Percentiles rank a stretch among this genome's conserved stretches.
Conservation (phyloP, 768 basidiomycete genomes). For the Hypholoma sublateritium region DNA sequence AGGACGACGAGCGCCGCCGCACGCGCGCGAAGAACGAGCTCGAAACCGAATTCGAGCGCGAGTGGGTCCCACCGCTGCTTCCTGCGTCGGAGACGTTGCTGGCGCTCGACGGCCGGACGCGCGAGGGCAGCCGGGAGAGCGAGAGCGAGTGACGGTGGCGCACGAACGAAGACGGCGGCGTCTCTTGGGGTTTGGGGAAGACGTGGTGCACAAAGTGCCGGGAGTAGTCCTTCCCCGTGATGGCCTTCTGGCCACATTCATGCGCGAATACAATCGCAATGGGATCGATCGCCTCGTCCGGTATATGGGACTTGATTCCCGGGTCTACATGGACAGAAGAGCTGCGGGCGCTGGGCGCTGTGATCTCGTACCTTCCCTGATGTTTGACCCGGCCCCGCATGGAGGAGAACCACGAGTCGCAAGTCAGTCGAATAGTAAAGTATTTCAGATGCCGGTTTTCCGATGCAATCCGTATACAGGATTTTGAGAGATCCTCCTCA, state of each 20-base stretch:
- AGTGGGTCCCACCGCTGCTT: background rate
- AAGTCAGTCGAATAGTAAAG: slow-evolving; percentile 32
- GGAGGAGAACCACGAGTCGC: slow-evolving; percentile 36
- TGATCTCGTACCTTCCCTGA: slow-evolving; percentile 27
- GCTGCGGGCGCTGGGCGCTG: background rate
- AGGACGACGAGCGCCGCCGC: background rate
- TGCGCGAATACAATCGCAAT: background rate
- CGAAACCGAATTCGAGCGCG: slow-evolving; percentile 1
- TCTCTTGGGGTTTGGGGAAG: background rate
- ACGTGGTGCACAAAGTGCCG: slow-evolving; percentile 11
- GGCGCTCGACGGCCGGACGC: background rate
- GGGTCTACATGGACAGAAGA: background rate
- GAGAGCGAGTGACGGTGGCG: background rate
- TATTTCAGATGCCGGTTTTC: slow-evolving; percentile 31
- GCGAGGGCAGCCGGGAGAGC: background rate
- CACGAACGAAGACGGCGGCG: background rate
- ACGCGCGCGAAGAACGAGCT: background rate
- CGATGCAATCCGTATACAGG: slow-evolving; percentile 27
- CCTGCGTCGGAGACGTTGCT: background rate
- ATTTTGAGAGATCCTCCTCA: slow-evolving; percentile 33
- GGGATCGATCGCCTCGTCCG: background rate
- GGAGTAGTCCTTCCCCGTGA: slow-evolving; percentile 18
- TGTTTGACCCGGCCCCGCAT: slow-evolving; percentile 30
- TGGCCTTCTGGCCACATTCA: slow-evolving; percentile 17
- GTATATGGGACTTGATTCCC: background rate